phyloP scores from a whole-genome alignment of 805 yeast species.

The Saturnispora dispora region DNA sequence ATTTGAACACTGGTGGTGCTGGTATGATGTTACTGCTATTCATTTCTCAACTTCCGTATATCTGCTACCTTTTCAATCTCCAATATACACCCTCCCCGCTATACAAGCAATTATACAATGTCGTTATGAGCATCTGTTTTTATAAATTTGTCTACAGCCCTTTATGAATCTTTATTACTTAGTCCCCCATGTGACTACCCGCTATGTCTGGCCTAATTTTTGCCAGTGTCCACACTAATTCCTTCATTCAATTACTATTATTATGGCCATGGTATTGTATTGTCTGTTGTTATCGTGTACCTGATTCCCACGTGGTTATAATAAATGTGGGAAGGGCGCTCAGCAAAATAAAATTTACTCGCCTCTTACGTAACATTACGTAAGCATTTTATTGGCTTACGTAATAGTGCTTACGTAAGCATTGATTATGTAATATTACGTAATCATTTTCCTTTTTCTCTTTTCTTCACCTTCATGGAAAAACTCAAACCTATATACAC shows the following conservation, averaged over 20 bases:
- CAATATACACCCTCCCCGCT: not conserved
- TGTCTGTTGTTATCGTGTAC: not conserved
- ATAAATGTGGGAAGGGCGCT: not conserved
- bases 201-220: not conserved
- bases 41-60: not conserved
- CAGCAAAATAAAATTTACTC: not conserved
- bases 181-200: constrained; percentile 1
- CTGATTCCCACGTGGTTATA: not conserved
- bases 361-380: not conserved
- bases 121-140: not conserved
- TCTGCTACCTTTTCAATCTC: not conserved
- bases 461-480: too few species aligned
- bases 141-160: not conserved
- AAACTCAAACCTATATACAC: too few species aligned
- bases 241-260: not conserved
- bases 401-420: too few species aligned
- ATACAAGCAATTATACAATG: not conserved
- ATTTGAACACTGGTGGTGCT: constrained; percentile 39
- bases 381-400: too few species aligned
- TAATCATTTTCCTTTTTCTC: too few species aligned
- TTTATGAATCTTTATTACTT: not conserved
- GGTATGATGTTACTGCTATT: constrained; percentile 25
- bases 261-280: not conserved
- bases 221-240: not conserved
- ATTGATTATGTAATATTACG: too few species aligned